phyloP scores from a whole-genome alignment of 1,139 yeast species.

The Ogataea hybrid region DNA sequence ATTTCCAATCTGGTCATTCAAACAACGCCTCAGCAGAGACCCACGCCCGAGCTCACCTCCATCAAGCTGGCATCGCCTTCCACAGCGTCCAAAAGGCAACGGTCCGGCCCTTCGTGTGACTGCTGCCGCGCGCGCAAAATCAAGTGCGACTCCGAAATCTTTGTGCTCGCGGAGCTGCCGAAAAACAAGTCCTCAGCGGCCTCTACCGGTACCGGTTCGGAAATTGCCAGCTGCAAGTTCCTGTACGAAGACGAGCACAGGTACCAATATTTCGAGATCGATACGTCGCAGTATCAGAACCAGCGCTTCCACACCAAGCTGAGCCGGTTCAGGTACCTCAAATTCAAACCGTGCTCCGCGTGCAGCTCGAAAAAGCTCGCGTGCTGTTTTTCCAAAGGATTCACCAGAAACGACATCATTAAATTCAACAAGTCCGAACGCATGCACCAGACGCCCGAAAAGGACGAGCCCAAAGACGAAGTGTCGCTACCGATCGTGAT shows the following conservation, averaged over 20 bases:
- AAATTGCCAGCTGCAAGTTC: constrained; percentile 31
- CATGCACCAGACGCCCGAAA: constrained; percentile 3
- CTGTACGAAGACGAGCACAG: constrained; percentile 22
- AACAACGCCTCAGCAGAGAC: constrained; percentile 1
- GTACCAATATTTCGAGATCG: constrained; percentile 30
- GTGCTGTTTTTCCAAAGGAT: constrained; percentile 57
- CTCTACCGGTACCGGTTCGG: constrained; percentile 15
- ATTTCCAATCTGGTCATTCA: constrained; percentile 16
- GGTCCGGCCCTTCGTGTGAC: constrained; percentile 77
- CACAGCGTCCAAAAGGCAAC: constrained; percentile 39
- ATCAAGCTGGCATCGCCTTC: constrained; percentile 33
- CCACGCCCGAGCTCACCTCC: constrained; percentile 14
- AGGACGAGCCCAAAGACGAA: constrained; percentile 2
- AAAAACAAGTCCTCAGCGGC: constrained; percentile 1
- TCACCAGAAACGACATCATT: constrained; percentile 56
- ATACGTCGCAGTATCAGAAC: constrained; percentile 9
- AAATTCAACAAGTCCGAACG: constrained; percentile 31
- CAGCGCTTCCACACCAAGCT: constrained; percentile 13
- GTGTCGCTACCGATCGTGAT: constrained; percentile 2
- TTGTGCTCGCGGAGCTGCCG: constrained; percentile 29
- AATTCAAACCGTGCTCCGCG: constrained; percentile 49
- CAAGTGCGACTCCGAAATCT: constrained; percentile 69
- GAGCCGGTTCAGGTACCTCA: constrained; percentile 35
- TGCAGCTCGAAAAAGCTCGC: constrained; percentile 43
- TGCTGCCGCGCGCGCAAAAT: constrained; percentile 69